Conservation (phyloP, 2,329 filamentous ascomycete genomes). For the Microsporum canis region DNA sequence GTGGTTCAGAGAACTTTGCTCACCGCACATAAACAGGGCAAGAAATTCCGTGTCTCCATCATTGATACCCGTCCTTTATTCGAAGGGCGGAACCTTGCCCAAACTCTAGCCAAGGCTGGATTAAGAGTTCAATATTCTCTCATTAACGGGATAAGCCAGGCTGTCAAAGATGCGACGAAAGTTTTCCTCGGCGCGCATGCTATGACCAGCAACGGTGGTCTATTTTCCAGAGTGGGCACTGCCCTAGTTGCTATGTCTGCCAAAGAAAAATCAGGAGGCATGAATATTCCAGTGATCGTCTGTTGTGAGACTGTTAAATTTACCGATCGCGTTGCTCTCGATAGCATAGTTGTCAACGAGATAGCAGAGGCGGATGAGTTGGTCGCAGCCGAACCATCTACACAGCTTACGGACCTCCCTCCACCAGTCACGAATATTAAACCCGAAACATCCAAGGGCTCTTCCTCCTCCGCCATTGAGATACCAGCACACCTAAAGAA, state of each 20-base stretch:
- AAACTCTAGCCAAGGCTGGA: slow-evolving; percentile 56
- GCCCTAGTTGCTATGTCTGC: slow-evolving; percentile 78
- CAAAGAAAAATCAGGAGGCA: slow-evolving; percentile 43
- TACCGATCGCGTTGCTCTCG: slow-evolving; percentile 74
- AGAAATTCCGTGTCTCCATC: slow-evolving; percentile 69
- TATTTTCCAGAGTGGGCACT: slow-evolving; percentile 81
- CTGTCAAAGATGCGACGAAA: slow-evolving; percentile 58
- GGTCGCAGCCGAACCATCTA: slow-evolving; percentile 18
- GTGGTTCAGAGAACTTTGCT: slow-evolving; percentile 76
- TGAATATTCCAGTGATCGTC: slow-evolving; percentile 70
- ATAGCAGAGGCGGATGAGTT: slow-evolving; percentile 65
- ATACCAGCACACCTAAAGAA: slow-evolving; percentile 6
- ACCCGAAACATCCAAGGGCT: slow-evolving; percentile 15
- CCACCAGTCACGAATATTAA: slow-evolving; percentile 23
- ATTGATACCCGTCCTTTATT: slow-evolving; percentile 65
- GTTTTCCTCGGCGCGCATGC: slow-evolving; percentile 81
- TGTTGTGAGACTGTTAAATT: slow-evolving; percentile 95
- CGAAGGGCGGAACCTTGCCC: slow-evolving; percentile 61
- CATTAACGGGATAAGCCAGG: slow-evolving; percentile 63
- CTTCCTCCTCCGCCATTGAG: slow-evolving; percentile 8
- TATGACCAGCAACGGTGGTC: slow-evolving; percentile 86
- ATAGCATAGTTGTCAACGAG: slow-evolving; percentile 91
- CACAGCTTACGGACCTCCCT: slow-evolving; percentile 11
- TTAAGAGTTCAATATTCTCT: slow-evolving; percentile 72
- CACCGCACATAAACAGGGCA: slow-evolving; percentile 57